A percentile compares a stretch with the other conserved stretches of the same genome.
Conservation (phyloP, 2,329 filamentous ascomycete genomes). For the Colletotrichum destructivum region DNA sequence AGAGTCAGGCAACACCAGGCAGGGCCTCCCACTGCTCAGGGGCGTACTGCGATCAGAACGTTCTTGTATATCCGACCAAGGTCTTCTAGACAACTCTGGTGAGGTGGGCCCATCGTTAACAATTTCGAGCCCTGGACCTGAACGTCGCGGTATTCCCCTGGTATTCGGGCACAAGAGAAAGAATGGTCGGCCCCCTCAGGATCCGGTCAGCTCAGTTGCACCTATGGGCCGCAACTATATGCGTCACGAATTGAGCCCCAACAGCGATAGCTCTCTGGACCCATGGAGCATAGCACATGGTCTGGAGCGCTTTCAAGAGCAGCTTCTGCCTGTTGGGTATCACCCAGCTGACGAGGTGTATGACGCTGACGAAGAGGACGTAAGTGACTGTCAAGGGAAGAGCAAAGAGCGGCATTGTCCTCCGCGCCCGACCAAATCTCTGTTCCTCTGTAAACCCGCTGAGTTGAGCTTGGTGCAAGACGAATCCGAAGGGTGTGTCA, state of each 20-base stretch:
- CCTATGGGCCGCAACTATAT: not conserved
- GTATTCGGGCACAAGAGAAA: too few species aligned
- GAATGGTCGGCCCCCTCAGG: too few species aligned
- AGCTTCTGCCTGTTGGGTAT: too few species aligned
- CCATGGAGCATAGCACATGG: not conserved
- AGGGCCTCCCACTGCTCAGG: not conserved
- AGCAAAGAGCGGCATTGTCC: not conserved
- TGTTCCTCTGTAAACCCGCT: too few species aligned
- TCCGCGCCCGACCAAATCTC: too few species aligned
- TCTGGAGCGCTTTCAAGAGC: not conserved
- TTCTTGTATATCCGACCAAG: too few species aligned
- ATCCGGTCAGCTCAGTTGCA: not conserved
- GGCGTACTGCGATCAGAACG: not conserved
- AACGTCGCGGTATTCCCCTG: too few species aligned
- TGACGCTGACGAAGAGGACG: not conserved
- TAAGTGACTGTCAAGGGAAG: not conserved
- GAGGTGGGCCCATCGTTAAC: not conserved
- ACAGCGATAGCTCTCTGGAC: not conserved
- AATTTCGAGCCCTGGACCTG: too few species aligned
- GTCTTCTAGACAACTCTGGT: not conserved
- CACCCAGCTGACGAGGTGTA: not conserved
- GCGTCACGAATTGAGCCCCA: not conserved
- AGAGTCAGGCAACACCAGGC: too few species aligned
- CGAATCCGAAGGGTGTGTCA: too few species aligned
- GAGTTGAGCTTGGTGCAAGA: too few species aligned